phyloP scores from a whole-genome alignment of 805 yeast species.

The Metschnikowia aberdeeniae region DNA sequence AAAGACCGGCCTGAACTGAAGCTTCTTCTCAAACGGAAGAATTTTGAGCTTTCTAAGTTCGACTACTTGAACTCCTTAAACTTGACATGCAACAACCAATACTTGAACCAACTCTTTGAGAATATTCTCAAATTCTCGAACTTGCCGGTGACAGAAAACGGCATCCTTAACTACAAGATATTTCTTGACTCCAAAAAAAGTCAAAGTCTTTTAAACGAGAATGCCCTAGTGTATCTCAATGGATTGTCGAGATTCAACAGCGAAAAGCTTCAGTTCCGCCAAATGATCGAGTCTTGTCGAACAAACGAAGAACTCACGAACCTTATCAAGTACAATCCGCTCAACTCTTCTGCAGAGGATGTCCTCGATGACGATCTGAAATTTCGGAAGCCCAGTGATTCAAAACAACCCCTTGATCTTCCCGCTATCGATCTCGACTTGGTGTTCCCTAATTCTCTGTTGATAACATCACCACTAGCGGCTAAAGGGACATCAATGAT shows the following conservation, averaged over 20 bases:
- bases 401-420: slow-evolving; percentile 9
- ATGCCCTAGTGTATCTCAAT: slow-evolving; percentile 30
- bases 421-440: slow-evolving; percentile 28
- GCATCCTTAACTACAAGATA: slow-evolving; percentile 7
- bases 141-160: slow-evolving; percentile 14
- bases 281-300: slow-evolving; percentile 37
- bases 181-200: slow-evolving; percentile 16
- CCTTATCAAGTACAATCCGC: slow-evolving; percentile 25
- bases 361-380: slow-evolving; percentile 1
- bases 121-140: slow-evolving; percentile 32
- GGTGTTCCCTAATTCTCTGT: slow-evolving; percentile 20
- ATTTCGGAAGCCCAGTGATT: not conserved
- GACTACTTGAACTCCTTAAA: slow-evolving; percentile 44
- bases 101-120: slow-evolving; percentile 35
- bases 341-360: slow-evolving; percentile 14
- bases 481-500: slow-evolving; percentile 7
- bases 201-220: slow-evolving; percentile 18
- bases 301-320: slow-evolving; percentile 39
- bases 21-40: slow-evolving; percentile 30
- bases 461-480: slow-evolving; percentile 4
- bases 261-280: slow-evolving; percentile 38
- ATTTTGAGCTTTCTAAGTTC: slow-evolving; percentile 41
- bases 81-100: slow-evolving; percentile 36
- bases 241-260: slow-evolving; percentile 37
- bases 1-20: slow-evolving; percentile 42